phyloP scores from a whole-genome alignment of 306 rosid genomes.

The Vicia villosa region DNA sequence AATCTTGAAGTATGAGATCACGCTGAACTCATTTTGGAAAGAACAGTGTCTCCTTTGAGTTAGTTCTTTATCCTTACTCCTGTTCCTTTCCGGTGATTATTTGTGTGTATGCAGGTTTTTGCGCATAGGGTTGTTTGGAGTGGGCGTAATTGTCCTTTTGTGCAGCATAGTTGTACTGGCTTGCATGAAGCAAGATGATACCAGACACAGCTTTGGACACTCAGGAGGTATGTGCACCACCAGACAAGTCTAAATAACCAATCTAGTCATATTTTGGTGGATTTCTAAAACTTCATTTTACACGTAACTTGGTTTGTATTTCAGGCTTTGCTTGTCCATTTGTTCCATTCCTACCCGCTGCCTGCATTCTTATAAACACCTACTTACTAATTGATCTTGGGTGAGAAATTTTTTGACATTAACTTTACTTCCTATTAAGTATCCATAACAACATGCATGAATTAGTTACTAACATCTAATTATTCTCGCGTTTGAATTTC shows the following conservation, averaged over 20 bases:
- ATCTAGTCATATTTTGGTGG: conserved; percentile 6
- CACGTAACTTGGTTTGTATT: background rate
- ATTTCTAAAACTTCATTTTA: background rate
- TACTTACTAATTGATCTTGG: conserved; percentile 70
- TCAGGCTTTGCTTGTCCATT: conserved; percentile 75
- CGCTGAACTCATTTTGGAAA: conserved; percentile 10
- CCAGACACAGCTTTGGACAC: conserved; percentile 67
- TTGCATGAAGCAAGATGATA: conserved; percentile 59
- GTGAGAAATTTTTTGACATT: conserved; percentile 45
- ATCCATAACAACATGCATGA: background rate
- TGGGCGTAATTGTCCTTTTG: conserved; percentile 51
- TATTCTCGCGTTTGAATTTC: conserved; percentile 30
- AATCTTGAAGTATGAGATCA: conserved; percentile 24
- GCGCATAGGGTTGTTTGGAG: conserved; percentile 51
- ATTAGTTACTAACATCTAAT: conserved; percentile 1
- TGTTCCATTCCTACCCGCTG: conserved; percentile 72
- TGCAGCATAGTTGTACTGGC: conserved; percentile 55
- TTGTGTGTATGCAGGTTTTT: conserved; percentile 44
- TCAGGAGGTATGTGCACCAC: conserved; percentile 57
- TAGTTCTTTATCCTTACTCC: background rate
- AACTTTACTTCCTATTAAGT: conserved; percentile 6
- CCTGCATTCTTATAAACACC: conserved; percentile 70
- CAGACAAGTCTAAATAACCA: background rate
- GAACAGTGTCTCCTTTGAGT: background rate
- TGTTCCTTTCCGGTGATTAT: conserved; percentile 13